phyloP scores from a whole-genome alignment of 129 eudicot genomes.

The Calendula officinalis region DNA sequence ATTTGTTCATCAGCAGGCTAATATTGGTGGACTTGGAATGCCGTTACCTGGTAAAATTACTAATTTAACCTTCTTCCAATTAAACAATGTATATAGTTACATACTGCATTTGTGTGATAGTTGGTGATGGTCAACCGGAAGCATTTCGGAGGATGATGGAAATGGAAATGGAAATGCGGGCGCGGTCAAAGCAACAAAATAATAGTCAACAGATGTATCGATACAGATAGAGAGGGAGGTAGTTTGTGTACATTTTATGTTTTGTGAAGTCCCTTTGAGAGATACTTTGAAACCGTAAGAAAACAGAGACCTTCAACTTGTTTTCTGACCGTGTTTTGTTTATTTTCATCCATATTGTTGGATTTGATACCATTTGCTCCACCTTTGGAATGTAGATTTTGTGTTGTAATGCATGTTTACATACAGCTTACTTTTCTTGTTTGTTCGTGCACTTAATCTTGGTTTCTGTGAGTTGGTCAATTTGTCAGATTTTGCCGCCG shows the following conservation, averaged over 20 bases:
- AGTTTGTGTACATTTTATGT: conserved; percentile 4
- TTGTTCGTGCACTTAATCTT: neutral
- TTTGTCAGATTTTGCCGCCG: too few species aligned
- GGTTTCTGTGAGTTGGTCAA: neutral
- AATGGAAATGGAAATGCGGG: conserved; percentile 62
- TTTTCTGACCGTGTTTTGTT: conserved; percentile 4
- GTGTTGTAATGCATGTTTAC: conserved; percentile 14
- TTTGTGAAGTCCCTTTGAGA: conserved; percentile 1
- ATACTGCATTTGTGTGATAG: conserved; percentile 1
- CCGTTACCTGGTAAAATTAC: conserved; percentile 54
- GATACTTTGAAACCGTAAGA: conserved; percentile 24
- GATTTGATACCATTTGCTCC: conserved; percentile 12
- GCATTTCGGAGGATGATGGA: conserved; percentile 74
- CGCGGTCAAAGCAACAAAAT: conserved; percentile 55
- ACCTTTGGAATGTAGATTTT: conserved; percentile 17
- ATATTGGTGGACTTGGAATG: conserved; percentile 64
- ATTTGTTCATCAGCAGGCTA: conserved; percentile 54
- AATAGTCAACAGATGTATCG: conserved; percentile 13
- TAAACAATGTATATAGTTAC: too few species aligned
- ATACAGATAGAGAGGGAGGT: conserved; percentile 4
- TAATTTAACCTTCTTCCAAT: neutral
- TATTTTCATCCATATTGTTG: conserved; percentile 14
- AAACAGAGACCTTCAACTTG: conserved; percentile 24
- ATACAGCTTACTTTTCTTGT: neutral
- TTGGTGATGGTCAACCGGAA: conserved; percentile 43